Evolutionary conservation across 2,329 filamentous ascomycete genomes (phyloP), one percentile per base, ranked within the genome.

Genomic region (Rhexocercosporidium sp.): DNA sequence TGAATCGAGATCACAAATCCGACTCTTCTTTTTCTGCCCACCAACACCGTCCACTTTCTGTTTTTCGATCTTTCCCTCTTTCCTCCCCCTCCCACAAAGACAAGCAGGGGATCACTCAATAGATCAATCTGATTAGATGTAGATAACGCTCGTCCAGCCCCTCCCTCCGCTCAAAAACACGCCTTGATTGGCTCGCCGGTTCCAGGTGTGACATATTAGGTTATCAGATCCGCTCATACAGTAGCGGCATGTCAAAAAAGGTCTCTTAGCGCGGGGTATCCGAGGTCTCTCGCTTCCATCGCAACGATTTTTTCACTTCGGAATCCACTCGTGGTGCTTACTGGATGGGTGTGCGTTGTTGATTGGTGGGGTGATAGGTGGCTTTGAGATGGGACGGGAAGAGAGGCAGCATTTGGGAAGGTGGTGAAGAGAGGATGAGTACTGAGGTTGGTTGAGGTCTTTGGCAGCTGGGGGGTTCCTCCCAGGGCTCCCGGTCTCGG

Each of bases 401-500:
- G n/a, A n/a, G n/a, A n/a, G n/a, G n/a, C n/a, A n/a, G n/a, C n/a
- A n/a, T n/a, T 46, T n/a, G 49, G 27, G 49, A 53, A 53, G 49
- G 29, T 54, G 47, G 47, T 51, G 47, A 29, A 29, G 25, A n/a
- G n/a, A n/a, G n/a, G n/a, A n/a, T n/a, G n/a, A 51, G 22, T 51
- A 31, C 9, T 31, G 29, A 31, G 29, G 9, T 31, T 31, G 29
- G 29, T 31, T 31, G 29, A 31, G 29, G 29, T 5, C 29, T 31
- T 31, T n/a, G n/a, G n/a, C 29, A 5, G 9, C 25, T 51, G 20
- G 18, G 12, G 14, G 4, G 22, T 18, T 51, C 27, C 47, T 51
- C 47, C n/a, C n/a, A n/a, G n/a, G n/a, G n/a, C n/a, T n/a, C n/a
- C 51, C 51, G 51, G 29, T 54, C 31, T 54, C 51, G 51, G 51